A percentile compares a stretch with the other conserved stretches of the same genome.
Conservation (phyloP, 108 stramenopile genomes). For the Seminavis robusta region DNA sequence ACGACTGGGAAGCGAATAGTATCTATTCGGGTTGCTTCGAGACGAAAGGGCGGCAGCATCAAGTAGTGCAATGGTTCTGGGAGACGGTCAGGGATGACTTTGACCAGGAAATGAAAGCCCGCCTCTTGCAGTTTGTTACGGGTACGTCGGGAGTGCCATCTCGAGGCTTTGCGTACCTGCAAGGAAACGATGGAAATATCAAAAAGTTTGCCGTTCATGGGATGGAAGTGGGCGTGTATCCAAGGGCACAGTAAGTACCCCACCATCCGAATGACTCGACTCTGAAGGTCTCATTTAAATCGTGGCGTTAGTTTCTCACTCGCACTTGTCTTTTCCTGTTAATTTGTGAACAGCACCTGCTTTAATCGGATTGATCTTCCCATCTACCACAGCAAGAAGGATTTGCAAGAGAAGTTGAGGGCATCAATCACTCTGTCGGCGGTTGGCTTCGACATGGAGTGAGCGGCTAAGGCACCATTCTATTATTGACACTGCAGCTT, state of each 20-base stretch:
- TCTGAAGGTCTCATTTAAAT: too few relatives aligned
- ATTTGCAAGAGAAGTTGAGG: constrained; percentile 69
- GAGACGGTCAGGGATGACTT: constrained; percentile 85
- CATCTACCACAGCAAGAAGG: constrained; percentile 62
- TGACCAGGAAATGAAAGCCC: constrained; percentile 90
- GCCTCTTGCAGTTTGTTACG: constrained; percentile 95
- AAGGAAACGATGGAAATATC: constrained; percentile 93
- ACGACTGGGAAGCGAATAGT: constrained; percentile 90
- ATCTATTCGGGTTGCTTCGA: constrained; percentile 82
- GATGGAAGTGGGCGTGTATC: constrained; percentile 68
- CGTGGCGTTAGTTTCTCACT: too few relatives aligned
- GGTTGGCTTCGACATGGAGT: constrained; percentile 88
- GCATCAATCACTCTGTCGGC: constrained; percentile 75
- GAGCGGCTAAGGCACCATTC: too few relatives aligned
- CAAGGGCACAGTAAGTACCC: constrained; percentile 86
- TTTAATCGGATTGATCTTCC: constrained; percentile 96
- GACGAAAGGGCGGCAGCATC: constrained; percentile 39
- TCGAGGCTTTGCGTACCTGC: constrained; percentile 91
- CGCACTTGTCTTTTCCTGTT: too few relatives aligned
- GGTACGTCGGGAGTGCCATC: constrained; percentile 93
- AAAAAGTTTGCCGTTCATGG: constrained; percentile 94
- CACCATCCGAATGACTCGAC: too few relatives aligned
- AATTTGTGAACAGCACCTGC: constrained; percentile 83
- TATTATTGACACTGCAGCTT: too few relatives aligned
- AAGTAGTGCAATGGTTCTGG: constrained; percentile 95